Conservation (phyloP, 805 yeast genomes). For the Candida taoyuanica region DNA sequence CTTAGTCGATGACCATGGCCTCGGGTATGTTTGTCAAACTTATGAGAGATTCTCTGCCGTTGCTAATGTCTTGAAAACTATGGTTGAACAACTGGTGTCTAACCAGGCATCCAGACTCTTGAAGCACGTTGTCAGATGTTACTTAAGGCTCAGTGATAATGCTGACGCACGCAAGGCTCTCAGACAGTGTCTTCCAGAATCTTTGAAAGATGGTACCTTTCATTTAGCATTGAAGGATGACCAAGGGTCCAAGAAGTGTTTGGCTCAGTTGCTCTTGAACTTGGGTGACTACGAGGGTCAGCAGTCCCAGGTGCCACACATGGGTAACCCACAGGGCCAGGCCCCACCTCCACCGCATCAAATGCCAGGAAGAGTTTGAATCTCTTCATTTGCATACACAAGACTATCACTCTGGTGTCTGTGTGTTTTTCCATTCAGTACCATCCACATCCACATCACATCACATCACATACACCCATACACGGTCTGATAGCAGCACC, state of each 20-base stretch:
- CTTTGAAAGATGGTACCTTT: slow-evolving; percentile 84
- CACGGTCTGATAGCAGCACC: no score
- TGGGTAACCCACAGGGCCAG: slow-evolving; percentile 4
- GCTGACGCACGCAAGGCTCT: slow-evolving; percentile 85
- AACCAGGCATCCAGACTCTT: slow-evolving; percentile 78
- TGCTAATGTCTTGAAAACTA: slow-evolving; percentile 74
- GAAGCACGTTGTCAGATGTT: slow-evolving; percentile 93
- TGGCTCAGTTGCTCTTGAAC: slow-evolving; percentile 74
- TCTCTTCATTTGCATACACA: no score
- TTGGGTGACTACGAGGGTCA: slow-evolving; percentile 40
- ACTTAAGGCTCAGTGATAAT: slow-evolving; percentile 84
- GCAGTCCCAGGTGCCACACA: slow-evolving; percentile 12
- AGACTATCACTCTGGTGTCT: no score
- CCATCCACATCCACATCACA: slow-evolving; percentile 1
- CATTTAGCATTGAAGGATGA: slow-evolving; percentile 77
- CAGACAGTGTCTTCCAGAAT: slow-evolving; percentile 78
- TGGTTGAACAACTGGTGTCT: slow-evolving; percentile 81
- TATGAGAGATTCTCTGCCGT: slow-evolving; percentile 94
- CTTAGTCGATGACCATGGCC: slow-evolving; percentile 84
- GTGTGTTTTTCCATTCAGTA: not conserved
- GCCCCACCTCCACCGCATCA: slow-evolving; percentile 5
- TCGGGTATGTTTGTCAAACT: slow-evolving; percentile 90
- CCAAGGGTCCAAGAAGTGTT: slow-evolving; percentile 78
- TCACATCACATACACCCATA: no score
- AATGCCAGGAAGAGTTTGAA: no score